Evolutionary conservation across 192 early-diverging fungal species (phyloP).

Genomic region (Podila epicladia): DNA sequence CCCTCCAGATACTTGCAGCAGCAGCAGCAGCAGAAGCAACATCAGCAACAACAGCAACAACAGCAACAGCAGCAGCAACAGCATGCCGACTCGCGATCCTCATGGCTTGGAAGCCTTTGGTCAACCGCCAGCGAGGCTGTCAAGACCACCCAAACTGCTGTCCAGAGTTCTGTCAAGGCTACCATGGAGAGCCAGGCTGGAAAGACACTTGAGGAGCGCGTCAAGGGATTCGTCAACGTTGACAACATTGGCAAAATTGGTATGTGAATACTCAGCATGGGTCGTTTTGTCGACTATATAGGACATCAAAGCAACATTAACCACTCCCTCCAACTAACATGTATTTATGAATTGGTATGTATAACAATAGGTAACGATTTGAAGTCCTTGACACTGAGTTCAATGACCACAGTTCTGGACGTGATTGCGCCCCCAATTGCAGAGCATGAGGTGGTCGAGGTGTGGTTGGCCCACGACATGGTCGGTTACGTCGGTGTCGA

Average conservation of each 20-base stretch:
- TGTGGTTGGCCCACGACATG: conserved; percentile 68
- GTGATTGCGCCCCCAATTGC: conserved; percentile 68
- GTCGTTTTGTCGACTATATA: background rate
- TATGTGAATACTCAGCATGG: conserved; percentile 16
- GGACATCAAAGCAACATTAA: background rate
- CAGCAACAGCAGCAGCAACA: conserved; percentile 30
- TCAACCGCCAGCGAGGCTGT: conserved; percentile 65
- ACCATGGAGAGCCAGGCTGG: conserved; percentile 59
- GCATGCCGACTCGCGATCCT: conserved; percentile 20
- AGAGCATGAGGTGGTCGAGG: conserved; percentile 68
- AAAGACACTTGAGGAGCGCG: conserved; percentile 59
- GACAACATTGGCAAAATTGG: conserved; percentile 70
- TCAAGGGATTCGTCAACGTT: conserved; percentile 64
- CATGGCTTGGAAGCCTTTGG: conserved; percentile 62
- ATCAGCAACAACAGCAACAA: conserved; percentile 12
- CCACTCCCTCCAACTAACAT: background rate
- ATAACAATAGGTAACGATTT: conserved; percentile 56
- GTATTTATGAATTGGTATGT: background rate
- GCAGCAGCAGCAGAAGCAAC: conserved; percentile 14
- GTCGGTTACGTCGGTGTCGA: conserved; percentile 66
- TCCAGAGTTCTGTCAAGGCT: conserved; percentile 61
- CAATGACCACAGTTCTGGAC: conserved; percentile 61
- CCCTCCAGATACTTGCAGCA: conserved; percentile 22
- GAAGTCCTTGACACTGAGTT: conserved; percentile 55
- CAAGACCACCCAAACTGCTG: conserved; percentile 61